phyloP scores from a whole-genome alignment of 768 basidiomycete genomes.

The Amanita exitialis region DNA sequence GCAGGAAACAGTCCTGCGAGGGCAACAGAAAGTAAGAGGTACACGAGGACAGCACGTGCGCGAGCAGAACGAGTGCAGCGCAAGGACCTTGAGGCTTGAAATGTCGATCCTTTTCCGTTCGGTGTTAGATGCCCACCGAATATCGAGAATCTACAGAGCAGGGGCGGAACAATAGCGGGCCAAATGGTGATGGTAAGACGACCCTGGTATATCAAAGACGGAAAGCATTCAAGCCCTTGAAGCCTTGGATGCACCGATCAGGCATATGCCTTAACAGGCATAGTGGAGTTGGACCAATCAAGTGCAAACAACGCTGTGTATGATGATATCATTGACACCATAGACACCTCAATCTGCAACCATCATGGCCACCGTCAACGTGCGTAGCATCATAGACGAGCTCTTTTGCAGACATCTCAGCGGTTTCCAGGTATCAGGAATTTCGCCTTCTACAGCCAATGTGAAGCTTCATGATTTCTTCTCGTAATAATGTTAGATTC shows the following conservation, averaged over 20 bases:
- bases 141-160: neutral
- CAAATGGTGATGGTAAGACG: neutral
- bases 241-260: neutral
- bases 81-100: neutral
- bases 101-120: neutral
- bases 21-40: neutral
- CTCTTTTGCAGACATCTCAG: neutral
- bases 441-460: slow-evolving; percentile 58
- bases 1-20: neutral
- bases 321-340: neutral
- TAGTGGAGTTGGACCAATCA: neutral
- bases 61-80: neutral
- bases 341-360: neutral
- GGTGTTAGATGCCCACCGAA: neutral
- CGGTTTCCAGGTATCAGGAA: slow-evolving; percentile 52
- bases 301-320: neutral
- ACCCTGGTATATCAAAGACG: slow-evolving; percentile 5
- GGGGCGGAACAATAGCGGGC: neutral
- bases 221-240: neutral
- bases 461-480: slow-evolving; percentile 72
- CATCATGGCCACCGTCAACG: slow-evolving; percentile 20
- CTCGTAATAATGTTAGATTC: slow-evolving; percentile 38
- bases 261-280: neutral
- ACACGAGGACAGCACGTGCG: neutral
- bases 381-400: slow-evolving; percentile 14